These are phyloP conservation scores for Mycena kentingensis DNA, from an alignment of 768 basidiomycete species.

Conservation along the genomic window DNA sequence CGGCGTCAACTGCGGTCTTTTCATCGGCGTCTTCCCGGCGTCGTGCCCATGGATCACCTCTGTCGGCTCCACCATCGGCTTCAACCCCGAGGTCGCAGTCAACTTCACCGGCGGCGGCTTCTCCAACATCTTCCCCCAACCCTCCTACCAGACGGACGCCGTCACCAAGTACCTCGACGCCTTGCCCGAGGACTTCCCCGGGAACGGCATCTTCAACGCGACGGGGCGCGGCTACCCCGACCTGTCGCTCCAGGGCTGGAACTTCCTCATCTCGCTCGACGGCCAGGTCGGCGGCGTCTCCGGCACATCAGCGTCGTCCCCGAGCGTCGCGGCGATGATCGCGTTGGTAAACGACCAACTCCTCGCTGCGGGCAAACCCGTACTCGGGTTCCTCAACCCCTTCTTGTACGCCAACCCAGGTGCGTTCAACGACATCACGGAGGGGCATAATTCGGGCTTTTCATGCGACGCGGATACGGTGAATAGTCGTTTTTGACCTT, in stretches of 20 bases:
- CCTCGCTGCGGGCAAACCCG: constrained; percentile 28
- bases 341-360: constrained; percentile 47
- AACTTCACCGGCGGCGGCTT: constrained; percentile 24
- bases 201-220: constrained; percentile 49
- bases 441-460: neutral
- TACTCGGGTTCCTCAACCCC: constrained; percentile 9
- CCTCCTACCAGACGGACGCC: constrained; percentile 39
- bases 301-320: constrained; percentile 48
- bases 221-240: constrained; percentile 25
- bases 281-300: constrained; percentile 12
- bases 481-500: neutral
- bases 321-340: constrained; percentile 45
- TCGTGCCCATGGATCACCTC: constrained; percentile 27
- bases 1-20: constrained; percentile 2
- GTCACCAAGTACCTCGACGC: constrained; percentile 34
- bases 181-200: constrained; percentile 34
- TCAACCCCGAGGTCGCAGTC: constrained; percentile 16
- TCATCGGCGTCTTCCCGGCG: constrained; percentile 14
- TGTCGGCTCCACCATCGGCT: constrained; percentile 24
- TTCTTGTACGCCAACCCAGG: neutral
- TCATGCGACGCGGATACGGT: neutral
- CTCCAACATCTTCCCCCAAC: constrained; percentile 26
- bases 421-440: neutral
- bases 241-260: constrained; percentile 2
- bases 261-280: neutral